Percentiles rank a stretch among this genome's conserved stretches.
These are phyloP conservation scores for Pyrus hybrid DNA, from an alignment of 331 rosid genomes.

Conservation along the genomic window DNA sequence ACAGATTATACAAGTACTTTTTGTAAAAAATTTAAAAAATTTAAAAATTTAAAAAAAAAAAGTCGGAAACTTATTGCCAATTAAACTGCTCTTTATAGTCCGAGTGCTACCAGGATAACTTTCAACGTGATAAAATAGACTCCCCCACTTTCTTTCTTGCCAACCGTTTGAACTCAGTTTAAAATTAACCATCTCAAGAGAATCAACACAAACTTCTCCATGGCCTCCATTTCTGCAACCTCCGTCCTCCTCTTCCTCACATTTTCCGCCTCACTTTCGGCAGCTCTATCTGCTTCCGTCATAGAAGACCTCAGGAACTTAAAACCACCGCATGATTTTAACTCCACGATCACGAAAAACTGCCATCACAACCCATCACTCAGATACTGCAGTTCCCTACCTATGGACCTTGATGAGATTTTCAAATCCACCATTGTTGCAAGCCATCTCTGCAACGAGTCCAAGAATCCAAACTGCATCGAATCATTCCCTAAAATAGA, in stretches of 20 bases:
- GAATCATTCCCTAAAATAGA: constrained; percentile 62
- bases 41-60: too few relatives aligned
- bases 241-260: background rate
- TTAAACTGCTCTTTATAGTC: background rate
- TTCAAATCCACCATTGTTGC: constrained; percentile 67
- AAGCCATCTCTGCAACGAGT: constrained; percentile 69
- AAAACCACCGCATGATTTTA: constrained; percentile 52
- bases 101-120: background rate
- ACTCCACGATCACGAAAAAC: constrained; percentile 48
- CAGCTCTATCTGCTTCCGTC: constrained; percentile 35
- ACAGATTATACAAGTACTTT: background rate
- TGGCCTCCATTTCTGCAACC: constrained; percentile 41
- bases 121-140: background rate
- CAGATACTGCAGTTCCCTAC: constrained; percentile 51
- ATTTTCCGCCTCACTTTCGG: constrained; percentile 4
- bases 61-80: background rate
- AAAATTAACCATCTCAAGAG: background rate
- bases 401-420: constrained; percentile 43
- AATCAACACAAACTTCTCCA: constrained; percentile 9
- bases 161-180: constrained; percentile 13
- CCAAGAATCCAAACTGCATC: constrained; percentile 51
- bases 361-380: constrained; percentile 55
- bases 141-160: background rate
- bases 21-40: too few relatives aligned
- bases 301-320: constrained; percentile 55